Base-by-base conservation (phyloP, 202 grass and related monocot species). In the Zizania palustris region DNA sequence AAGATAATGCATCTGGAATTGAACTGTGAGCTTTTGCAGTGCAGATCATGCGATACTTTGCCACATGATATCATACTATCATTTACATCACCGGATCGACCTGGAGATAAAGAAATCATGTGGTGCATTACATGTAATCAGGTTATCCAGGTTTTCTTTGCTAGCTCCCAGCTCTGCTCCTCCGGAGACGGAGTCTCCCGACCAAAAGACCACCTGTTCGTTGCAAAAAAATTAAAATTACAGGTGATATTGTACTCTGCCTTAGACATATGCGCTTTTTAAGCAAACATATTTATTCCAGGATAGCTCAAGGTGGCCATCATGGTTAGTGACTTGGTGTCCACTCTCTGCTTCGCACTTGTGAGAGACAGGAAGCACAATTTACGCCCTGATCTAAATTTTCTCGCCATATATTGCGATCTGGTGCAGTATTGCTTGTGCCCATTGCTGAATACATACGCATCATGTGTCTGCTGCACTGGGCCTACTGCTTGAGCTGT, bases 281-380 rank as follows among this genome's bases (percentile, higher is more conserved):
- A 74, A 15, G 33, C 33, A 0, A 7, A 16, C 9, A 63, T 22
- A n/a, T 5, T 15, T 67, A 46, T 6, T 36, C 65, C n/a, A 61
- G 68, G 64, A 59, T 74, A 36, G 50, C 37, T 67, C 53, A 73
- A 45, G 65, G 9, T 80, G n/a, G 58, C 19, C n/a, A 48, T 20
- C 37, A 55, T 45, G 53, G 59, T 53, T 65, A 62, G 48, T 84
- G 59, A 50, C 60, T 53, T 65, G 55, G 48, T 84, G 59, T 59
- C 60, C 65, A 80, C 59, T 65, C 33, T 57, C 57, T 36, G 11
- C 58, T 68, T 49, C 35, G 58, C 76, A 88, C 82, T 71, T n/a
- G 9, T 12, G 44, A 76, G 65, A 59, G 81, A 81, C 82, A 88
- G n/a, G 7, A 13, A 71, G 72, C 66, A 88, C 72, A 71, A 55